A percentile compares a stretch with the other conserved stretches of the same genome.
Conservation (phyloP, 2,329 filamentous ascomycete species). For the Lachnellula occidentalis region DNA sequence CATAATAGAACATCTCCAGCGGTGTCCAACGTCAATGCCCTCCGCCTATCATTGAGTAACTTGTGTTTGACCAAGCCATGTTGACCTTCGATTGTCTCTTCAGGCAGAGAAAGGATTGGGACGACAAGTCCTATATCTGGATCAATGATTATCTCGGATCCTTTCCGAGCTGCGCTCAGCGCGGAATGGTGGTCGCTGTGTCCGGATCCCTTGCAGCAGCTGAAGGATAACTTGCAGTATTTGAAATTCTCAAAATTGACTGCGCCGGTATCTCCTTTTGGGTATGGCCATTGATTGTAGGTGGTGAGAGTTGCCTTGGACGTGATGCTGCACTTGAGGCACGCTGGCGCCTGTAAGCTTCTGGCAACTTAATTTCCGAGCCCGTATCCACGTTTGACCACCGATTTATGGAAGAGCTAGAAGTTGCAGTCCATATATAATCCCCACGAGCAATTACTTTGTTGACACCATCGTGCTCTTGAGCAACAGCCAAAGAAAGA, state of each 20-base stretch:
- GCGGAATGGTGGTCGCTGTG: slow-evolving; percentile 45
- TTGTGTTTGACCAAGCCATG: slow-evolving; percentile 92
- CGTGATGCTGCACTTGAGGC: slow-evolving; percentile 40
- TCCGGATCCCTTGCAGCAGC: slow-evolving; percentile 49
- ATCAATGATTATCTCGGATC: slow-evolving; percentile 50
- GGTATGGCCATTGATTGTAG: slow-evolving; percentile 30
- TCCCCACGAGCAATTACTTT: slow-evolving; percentile 51
- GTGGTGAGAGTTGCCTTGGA: slow-evolving; percentile 33
- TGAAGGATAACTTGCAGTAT: slow-evolving; percentile 70
- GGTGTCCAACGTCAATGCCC: slow-evolving; percentile 87
- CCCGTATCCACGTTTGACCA: slow-evolving; percentile 78
- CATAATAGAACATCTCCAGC: slow-evolving; percentile 91
- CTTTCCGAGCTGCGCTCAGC: slow-evolving; percentile 46
- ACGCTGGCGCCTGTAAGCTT: slow-evolving; percentile 45
- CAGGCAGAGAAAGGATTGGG: slow-evolving; percentile 62
- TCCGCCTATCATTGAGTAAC: slow-evolving; percentile 82
- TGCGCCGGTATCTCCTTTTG: slow-evolving; percentile 69
- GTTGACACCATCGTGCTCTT: slow-evolving; percentile 80
- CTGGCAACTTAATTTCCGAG: slow-evolving; percentile 61
- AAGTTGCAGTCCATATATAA: slow-evolving; percentile 67
- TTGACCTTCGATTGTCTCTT: slow-evolving; percentile 87
- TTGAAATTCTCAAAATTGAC: slow-evolving; percentile 76
- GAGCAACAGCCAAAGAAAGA: slow-evolving; percentile 80
- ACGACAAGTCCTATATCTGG: slow-evolving; percentile 45
- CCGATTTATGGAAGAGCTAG: slow-evolving; percentile 67